phyloP scores from a whole-genome alignment of 768 basidiomycete genomes.

The Heimioporus sp. region DNA sequence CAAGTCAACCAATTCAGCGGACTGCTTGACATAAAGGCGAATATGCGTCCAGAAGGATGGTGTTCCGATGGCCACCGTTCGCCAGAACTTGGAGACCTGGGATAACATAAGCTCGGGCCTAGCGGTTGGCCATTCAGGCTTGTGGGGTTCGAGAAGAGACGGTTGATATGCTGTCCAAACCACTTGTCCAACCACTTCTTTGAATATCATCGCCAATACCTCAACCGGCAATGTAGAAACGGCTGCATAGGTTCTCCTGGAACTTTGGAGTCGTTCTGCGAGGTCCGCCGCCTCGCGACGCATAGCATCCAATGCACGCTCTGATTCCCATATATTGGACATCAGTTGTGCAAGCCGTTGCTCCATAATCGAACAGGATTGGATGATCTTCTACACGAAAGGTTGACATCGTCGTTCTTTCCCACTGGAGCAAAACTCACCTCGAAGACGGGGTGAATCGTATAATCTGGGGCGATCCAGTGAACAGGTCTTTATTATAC shows the following conservation, averaged over 20 bases:
- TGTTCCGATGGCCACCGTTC: conserved; percentile 35
- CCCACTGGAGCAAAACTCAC: conserved; percentile 7
- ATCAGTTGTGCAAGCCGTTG: conserved; percentile 16
- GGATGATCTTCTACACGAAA: conserved; percentile 8
- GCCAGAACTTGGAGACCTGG: conserved; percentile 43
- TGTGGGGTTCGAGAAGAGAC: conserved; percentile 1
- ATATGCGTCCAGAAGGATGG: conserved; percentile 41
- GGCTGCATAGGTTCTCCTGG: neutral
- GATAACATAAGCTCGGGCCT: conserved; percentile 36
- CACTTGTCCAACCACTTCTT: conserved; percentile 10
- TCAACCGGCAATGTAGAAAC: conserved; percentile 26
- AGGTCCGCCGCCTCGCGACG: conserved; percentile 15
- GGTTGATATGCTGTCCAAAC: neutral
- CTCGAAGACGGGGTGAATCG: neutral
- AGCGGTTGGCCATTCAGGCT: conserved; percentile 5
- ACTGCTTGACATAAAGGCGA: conserved; percentile 25
- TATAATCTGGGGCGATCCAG: neutral
- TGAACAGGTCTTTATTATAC: conserved; percentile 12
- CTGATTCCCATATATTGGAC: conserved; percentile 19
- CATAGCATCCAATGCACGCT: conserved; percentile 19
- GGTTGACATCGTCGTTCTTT: neutral
- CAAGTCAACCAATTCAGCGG: conserved; percentile 22
- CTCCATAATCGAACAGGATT: conserved; percentile 3
- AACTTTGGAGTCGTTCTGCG: conserved; percentile 4
- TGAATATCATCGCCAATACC: conserved; percentile 26